Base-by-base conservation (phyloP, 345 rosid species). In the Bruguiera sexangula region DNA sequence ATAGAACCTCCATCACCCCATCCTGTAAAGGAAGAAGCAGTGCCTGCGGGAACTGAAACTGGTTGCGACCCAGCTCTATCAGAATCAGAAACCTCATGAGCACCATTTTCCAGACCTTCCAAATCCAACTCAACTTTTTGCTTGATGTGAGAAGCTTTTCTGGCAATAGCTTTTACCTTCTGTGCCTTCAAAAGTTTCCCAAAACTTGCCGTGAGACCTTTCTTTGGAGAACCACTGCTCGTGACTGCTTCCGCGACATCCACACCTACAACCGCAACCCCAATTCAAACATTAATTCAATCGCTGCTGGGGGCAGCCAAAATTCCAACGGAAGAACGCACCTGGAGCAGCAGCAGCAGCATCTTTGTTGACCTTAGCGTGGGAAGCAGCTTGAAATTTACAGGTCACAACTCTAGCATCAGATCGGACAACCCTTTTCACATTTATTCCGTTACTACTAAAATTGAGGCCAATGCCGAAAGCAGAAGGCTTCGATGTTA, bases 161-260 rank as follows among this genome's bases (percentile, higher is more conserved):
- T 76, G 71, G 78, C 87, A 46, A 94, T 75, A 74, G 84, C 82
- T 78, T 81, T 85, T 62, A 89, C 84, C 72, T 77, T 86, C 60
- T 84, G 85, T 7, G 82, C 86, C 79, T 85, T 91, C 73, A 27
- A 27, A 27, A 89, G 75, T 75, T 85, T 86, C 52, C 79, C 79
- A 37, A 86, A 89, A 85, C 76, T 82, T 27, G 72, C 65, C 53
- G 60, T 54, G 46, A 65, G 29, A 32, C 60, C 55, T 37, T 69
- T 60, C n/a, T 53, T 22, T 18, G 75, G 62, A 66, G 78, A 56
- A 66, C 15, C 68, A 21, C 65, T 75, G 13, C 66, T 54, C 21
- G 53, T 7, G 37, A 34, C 9, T 34, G 37, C 37, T 34, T 34
- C 37, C 37, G 37, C 27, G 16, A 22, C 6, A 58, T 43, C 50